Evolutionary conservation across 306 rosid genomes (phyloP), one percentile per base, ranked within the genome.

Genomic region (Cicer pinnatifidum): DNA sequence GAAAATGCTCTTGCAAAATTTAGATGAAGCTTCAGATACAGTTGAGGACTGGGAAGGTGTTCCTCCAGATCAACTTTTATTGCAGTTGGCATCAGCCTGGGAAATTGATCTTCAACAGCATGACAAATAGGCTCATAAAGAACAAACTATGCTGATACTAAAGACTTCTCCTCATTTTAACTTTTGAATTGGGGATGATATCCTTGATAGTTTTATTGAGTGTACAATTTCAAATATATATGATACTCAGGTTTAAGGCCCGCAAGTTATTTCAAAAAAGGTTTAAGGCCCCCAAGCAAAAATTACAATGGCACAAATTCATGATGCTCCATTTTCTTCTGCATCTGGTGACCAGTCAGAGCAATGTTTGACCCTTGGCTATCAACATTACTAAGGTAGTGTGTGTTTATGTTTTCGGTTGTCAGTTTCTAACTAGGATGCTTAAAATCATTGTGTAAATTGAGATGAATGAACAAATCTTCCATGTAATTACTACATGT

Each of bases 1-100:
- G 95, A 89, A 88, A 77, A 92, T 89, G 79, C 75, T 94, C 44
- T 64, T 94, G 44, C 79, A 88, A 80, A 94, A 88, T 82, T 83
- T 94, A 68, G 88, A 91, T 57, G 98, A 94, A 81, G 92, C 96
- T 79, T 89, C 96, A 81, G 96, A 89, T 71, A 80, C 85, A 35
- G 82, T 90, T 10, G 98, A 91, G 80, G 95, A 88, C 52, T 91
- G 99, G 97, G 99, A 94, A 79, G 97, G 99, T 56, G 84, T 80
- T 17, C 79, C 72, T 28, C 93, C 99, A 7, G 90, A 89, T 72
- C 96, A 94, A 67, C 92, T 94, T 59, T 54, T 88, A 69, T 82
- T 91, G 78, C 99, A 94, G 77, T 76, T 94, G 75, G 99, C 99
- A 12, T 86, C 95, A 63, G 85, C 91, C 56, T 94, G 97, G 99